Evolutionary conservation across 2,329 filamentous ascomycete species (phyloP).

Genomic region (Thielaviopsis ethacetica): DNA sequence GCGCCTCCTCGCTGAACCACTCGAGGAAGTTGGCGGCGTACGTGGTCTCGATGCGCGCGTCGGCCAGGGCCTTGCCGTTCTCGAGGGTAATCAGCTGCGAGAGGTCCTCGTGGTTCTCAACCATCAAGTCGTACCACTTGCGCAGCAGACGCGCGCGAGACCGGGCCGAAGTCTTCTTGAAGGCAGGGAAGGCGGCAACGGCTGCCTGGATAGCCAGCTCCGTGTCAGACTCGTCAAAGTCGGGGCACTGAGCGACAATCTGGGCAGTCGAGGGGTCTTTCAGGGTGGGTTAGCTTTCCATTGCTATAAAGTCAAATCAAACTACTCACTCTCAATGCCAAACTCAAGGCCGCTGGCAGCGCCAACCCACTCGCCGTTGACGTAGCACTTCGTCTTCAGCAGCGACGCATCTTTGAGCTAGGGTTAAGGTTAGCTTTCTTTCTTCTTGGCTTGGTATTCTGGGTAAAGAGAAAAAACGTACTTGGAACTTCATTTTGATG

Average conservation of each 20-base stretch:
- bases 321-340: constrained; percentile 49
- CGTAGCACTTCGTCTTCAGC: constrained; percentile 69
- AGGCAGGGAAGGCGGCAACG: constrained; percentile 53
- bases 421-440: background rate
- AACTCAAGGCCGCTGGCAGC: constrained; percentile 84
- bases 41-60: constrained; percentile 53
- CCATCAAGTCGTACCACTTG: constrained; percentile 67
- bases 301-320: background rate
- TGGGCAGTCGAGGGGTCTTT: constrained; percentile 69
- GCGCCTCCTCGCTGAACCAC: constrained; percentile 71
- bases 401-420: constrained; percentile 66
- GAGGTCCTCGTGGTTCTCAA: constrained; percentile 64
- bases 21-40: constrained; percentile 65
- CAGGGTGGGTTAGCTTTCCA: background rate
- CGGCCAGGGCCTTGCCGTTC: constrained; percentile 70
- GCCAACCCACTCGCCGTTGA: constrained; percentile 84
- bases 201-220: constrained; percentile 74
- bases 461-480: background rate
- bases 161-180: constrained; percentile 55
- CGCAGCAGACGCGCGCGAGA: constrained; percentile 58
- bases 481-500: background rate
- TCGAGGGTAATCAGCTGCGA: constrained; percentile 76
- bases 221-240: constrained; percentile 66
- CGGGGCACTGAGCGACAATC: constrained; percentile 67
- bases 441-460: background rate